Evolutionary conservation across 2,329 filamentous ascomycete species (phyloP), one percentile per base, ranked within the genome.

Genomic region (Thelonectria discophora): DNA sequence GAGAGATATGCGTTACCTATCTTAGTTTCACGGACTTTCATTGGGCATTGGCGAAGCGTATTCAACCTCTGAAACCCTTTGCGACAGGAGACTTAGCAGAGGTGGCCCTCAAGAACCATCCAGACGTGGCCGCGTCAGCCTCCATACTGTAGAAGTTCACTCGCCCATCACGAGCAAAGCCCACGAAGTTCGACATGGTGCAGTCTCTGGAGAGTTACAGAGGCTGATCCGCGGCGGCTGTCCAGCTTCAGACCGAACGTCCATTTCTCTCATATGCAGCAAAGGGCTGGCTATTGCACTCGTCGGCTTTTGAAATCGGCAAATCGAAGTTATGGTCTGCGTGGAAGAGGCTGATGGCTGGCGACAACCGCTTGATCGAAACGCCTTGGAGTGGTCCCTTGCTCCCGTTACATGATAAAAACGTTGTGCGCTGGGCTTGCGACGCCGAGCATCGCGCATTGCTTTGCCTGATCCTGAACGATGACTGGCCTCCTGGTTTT

Each of bases 21-120:
- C 73, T 81, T 17, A 64, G 74, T 10, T 78, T 78, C 51, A 75
- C 72, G 39, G 75, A 79, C 43, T 80, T 80, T 40, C 72, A 79
- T 52, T 74, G 69, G 2, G 65, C 73, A 8, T 3, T 76, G 15
- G 59, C 58, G 13, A 34, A 27, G 24, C 39, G 53, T 37, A 15
- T 17, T 2, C 46, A n/a, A 24, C 53, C 56, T 10, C 30, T 9
- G 8, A 53, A 9, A 3, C n/a, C 8, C 5, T 46, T 56, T 15
- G 39, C 7, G 9, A 30, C 30, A 6, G 30, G 18, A 24, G 18
- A 2, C 6, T 39, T 55, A 48, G 30, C 32, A 20, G 6, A 18
- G 9, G n/a, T 18, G 8, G 30, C 18, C 1, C 8, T 24, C 13
- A 15, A 13, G 2, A 12, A n/a, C 9, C 5, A 47, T 12, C 17